Evolutionary conservation across 2,329 filamentous ascomycete species (phyloP).

Genomic region (Colletotrichum navitas): DNA sequence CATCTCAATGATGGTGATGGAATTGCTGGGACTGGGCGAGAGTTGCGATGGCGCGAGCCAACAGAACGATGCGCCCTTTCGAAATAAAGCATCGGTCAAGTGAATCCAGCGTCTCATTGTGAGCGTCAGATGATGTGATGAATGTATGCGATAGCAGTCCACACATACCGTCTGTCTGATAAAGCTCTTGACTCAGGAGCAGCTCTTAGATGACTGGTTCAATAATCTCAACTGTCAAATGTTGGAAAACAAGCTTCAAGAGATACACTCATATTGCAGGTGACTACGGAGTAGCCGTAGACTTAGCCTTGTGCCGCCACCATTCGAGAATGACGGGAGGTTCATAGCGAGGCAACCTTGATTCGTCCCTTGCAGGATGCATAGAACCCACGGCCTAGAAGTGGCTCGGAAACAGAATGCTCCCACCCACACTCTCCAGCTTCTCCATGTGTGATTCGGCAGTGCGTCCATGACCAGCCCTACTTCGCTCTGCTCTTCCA

Average conservation of each 20-base stretch:
- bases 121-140: constrained; percentile 38
- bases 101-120: constrained; percentile 30
- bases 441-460: neutral
- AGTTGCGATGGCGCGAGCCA: constrained; percentile 17
- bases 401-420: constrained; percentile 3
- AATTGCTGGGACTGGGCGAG: constrained; percentile 5
- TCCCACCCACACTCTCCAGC: neutral
- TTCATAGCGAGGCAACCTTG: neutral
- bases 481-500: constrained; percentile 6
- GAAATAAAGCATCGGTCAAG: constrained; percentile 22
- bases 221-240: neutral
- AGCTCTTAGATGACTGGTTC: constrained; percentile 20
- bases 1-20: constrained; percentile 32
- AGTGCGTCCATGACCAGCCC: neutral
- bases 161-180: neutral
- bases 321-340: neutral
- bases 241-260: constrained; percentile 32
- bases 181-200: neutral
- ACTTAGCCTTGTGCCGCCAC: constrained; percentile 22
- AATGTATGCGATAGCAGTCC: constrained; percentile 16
- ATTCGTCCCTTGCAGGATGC: neutral
- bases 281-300: neutral
- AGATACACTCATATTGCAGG: neutral
- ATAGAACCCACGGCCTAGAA: neutral
- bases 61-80: neutral